Percentiles rank a stretch among this genome's conserved stretches.
These are phyloP conservation scores for Capsella rubella DNA, from an alignment of 441 rosid species.

Conservation along the genomic window DNA sequence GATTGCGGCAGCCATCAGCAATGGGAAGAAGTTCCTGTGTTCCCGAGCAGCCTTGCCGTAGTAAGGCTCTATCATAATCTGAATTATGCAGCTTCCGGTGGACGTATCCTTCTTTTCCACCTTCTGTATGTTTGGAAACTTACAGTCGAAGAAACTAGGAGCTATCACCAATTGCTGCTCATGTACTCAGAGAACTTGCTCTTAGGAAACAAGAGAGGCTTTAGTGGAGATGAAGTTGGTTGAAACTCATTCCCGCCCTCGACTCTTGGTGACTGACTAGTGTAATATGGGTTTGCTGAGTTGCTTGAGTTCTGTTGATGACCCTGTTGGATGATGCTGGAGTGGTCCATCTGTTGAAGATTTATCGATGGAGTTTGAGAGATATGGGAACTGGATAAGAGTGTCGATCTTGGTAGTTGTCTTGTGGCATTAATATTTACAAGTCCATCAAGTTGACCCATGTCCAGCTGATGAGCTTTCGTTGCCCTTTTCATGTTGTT, in stretches of 20 bases:
- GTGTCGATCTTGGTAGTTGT: too few relatives aligned
- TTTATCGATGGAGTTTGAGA: too few relatives aligned
- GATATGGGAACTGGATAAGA: too few relatives aligned
- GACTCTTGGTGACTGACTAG: too few relatives aligned
- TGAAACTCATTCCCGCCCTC: constrained; percentile 46
- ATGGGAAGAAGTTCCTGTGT: neutral
- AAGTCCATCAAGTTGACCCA: too few relatives aligned
- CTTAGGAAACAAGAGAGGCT: constrained; percentile 57
- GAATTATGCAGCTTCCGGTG: neutral
- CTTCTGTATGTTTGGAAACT: neutral
- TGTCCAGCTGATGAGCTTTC: too few relatives aligned
- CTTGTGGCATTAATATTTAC: too few relatives aligned
- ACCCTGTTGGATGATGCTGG: too few relatives aligned
- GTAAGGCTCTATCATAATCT: neutral
- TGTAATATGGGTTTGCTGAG: too few relatives aligned
- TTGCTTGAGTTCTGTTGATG: too few relatives aligned
- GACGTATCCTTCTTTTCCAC: neutral
- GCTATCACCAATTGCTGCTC: constrained; percentile 44
- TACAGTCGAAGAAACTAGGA: constrained; percentile 32
- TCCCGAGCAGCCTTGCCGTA: neutral
- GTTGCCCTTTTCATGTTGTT: too few relatives aligned
- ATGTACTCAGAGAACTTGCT: constrained; percentile 50
- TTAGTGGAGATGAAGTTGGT: constrained; percentile 56
- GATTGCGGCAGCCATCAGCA: constrained; percentile 7
- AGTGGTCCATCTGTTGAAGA: too few relatives aligned